Evolutionary conservation across 805 yeast species (phyloP).

Genomic region (Cyberlindnera xishuangbannaensis): DNA sequence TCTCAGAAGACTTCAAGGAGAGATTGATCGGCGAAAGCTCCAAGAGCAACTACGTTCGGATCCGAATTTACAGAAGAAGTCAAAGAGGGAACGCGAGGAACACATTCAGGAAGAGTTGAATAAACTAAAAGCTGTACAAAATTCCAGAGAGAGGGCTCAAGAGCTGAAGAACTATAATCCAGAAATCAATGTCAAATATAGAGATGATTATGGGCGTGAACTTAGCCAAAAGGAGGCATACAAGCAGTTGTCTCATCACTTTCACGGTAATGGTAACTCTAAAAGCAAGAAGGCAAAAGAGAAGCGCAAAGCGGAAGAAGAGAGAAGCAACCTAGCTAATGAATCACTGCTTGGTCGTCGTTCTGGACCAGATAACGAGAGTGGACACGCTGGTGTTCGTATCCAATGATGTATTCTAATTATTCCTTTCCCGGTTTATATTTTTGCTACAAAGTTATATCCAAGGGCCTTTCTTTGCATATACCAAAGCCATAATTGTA

Average conservation of each 20-base stretch:
- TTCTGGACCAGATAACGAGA: background rate
- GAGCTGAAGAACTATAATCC: slow-evolving; percentile 35
- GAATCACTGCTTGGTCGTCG: slow-evolving; percentile 5
- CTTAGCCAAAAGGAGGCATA: slow-evolving; percentile 50
- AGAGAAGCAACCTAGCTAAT: slow-evolving; percentile 7
- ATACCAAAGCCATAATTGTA: too few relatives aligned
- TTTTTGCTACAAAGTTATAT: too few relatives aligned
- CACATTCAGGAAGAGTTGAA: slow-evolving; percentile 24
- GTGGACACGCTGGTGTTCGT: slow-evolving; percentile 3
- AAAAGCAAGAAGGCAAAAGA: slow-evolving; percentile 21
- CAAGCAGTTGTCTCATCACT: slow-evolving; percentile 54
- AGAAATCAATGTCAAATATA: slow-evolving; percentile 41
- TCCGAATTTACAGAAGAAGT: slow-evolving; percentile 24
- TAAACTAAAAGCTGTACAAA: slow-evolving; percentile 2
- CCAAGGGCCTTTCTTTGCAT: too few relatives aligned
- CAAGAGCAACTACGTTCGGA: slow-evolving; percentile 12
- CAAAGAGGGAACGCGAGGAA: slow-evolving; percentile 38
- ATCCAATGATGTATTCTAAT: too few relatives aligned
- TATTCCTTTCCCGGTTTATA: too few relatives aligned
- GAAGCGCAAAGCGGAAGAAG: slow-evolving; percentile 17
- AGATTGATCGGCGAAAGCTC: slow-evolving; percentile 13
- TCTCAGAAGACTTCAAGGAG: slow-evolving; percentile 10
- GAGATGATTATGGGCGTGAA: slow-evolving; percentile 46
- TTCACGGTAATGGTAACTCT: slow-evolving; percentile 41
- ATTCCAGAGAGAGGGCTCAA: slow-evolving; percentile 7